These are phyloP conservation scores for Colletotrichum higginsianum DNA, from an alignment of 2,329 filamentous ascomycete genomes.

Conservation along the genomic window DNA sequence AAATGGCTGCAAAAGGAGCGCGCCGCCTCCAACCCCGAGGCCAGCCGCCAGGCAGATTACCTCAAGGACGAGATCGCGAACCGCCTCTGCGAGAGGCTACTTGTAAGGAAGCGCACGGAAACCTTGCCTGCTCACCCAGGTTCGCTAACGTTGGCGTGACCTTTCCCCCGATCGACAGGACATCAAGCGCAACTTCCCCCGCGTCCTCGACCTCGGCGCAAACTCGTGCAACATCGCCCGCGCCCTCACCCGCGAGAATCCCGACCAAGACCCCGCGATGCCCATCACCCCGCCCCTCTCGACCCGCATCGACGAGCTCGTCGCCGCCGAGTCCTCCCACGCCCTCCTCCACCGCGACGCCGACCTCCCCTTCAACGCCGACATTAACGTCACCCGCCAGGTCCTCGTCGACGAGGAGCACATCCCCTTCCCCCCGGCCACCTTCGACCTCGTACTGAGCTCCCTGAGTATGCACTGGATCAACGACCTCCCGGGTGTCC, in stretches of 20 bases:
- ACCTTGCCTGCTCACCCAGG: too few relatives aligned
- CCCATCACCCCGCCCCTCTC: slow-evolving; percentile 77
- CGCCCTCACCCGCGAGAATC: slow-evolving; percentile 80
- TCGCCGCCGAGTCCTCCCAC: slow-evolving; percentile 86
- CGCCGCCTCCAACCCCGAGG: slow-evolving; percentile 78
- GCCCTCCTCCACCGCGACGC: slow-evolving; percentile 86
- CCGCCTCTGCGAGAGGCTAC: slow-evolving; percentile 86
- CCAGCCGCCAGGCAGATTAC: slow-evolving; percentile 89
- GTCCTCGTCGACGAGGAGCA: slow-evolving; percentile 84
- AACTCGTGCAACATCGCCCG: slow-evolving; percentile 96
- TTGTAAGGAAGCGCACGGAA: slow-evolving; percentile 65
- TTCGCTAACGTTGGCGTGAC: too few relatives aligned
- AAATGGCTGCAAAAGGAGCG: slow-evolving; percentile 96
- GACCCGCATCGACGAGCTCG: slow-evolving; percentile 79
- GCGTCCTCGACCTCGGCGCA: slow-evolving; percentile 92
- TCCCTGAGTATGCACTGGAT: slow-evolving; percentile 96
- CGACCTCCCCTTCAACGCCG: slow-evolving; percentile 79
- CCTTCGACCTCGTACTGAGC: slow-evolving; percentile 92
- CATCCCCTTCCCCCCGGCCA: slow-evolving; percentile 81
- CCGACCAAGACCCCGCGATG: slow-evolving; percentile 70
- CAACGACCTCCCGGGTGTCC: slow-evolving; percentile 90
- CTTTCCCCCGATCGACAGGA: slow-evolving; percentile 68
- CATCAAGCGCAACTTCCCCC: slow-evolving; percentile 89
- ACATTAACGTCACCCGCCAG: slow-evolving; percentile 80
- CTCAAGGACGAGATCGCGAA: slow-evolving; percentile 92